Base-by-base conservation (phyloP, 768 basidiomycete species). In the Suillus spraguei region DNA sequence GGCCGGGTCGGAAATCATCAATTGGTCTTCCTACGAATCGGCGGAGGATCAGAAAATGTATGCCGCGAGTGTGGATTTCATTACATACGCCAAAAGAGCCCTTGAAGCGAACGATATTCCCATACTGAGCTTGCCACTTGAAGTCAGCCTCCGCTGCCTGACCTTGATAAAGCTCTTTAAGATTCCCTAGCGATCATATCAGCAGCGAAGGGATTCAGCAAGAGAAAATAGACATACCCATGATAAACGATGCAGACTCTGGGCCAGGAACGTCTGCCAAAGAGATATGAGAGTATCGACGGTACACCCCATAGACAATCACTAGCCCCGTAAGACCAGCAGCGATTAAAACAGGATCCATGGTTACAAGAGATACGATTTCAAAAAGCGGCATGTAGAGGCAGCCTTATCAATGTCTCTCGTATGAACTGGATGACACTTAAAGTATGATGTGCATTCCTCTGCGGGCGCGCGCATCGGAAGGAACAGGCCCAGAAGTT, bases 1-100 rank as follows among this genome's bases (percentile, higher is more conserved):
- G 65, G 85, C 84, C 5, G 82, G 78, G 68, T 85, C 84, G 6
- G 81, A 72, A 4, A 84, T 66, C 39, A 83, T 67, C 20, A 85
- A 78, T 33, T 78, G 74, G 61, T 83, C 78, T 65, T 77, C 78
- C 83, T 83, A 60, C 17, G 47, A 56, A 52, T 33, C 28, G 59
- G 24, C 66, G 63, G 33, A 53, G 33, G 22, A 38, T 44, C n/a
- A 59, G 42, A 24, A 42, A 72, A 72, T 61, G 46, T 10, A 17
- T 14, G 14, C 3, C 10, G n/a, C 16, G 20, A 9, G 32, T 14
- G n/a, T 28, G 42, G 5, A 56, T 20, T 59, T 16, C 24, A 28
- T 41, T 10, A 61, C 75, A 46, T 58, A 66, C 74, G 36, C 75
- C 70, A 47, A 77, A 66, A 16, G 70, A 46, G 4, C 65, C 63